Evolutionary conservation across 2,329 filamentous ascomycete genomes (phyloP), one percentile per base, ranked within the genome.

Genomic region (Fonsecaea monophora): DNA sequence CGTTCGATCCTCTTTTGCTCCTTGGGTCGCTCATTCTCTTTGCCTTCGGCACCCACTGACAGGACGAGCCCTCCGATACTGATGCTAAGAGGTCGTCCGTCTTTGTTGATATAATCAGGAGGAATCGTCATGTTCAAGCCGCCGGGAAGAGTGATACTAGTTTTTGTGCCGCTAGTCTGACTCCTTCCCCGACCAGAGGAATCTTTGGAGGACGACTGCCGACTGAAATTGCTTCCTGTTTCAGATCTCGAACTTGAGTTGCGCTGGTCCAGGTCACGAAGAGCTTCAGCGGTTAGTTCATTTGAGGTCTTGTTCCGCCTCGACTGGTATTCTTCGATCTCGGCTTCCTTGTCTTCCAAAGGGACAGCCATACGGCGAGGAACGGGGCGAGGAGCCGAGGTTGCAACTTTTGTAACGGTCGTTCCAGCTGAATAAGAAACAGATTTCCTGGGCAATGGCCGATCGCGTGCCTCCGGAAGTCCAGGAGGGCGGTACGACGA

Each of bases 191-290:
- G 69, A 4, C 68, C 66, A 40, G 71, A 73, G 3, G 71, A 73
- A 37, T 71, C 70, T 38, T 73, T 73, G 30, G 71, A 73, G 13
- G 71, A 72, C 21, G 70, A 72, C 32, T 73, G 69, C 34, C 66
- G 71, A 48, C 69, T 73, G 61, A 65, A 70, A 56, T 68, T 73
- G 60, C 71, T 73, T 15, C 66, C 70, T 25, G 69, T 71, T 48
- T 71, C 71, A 18, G 71, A 73, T 53, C 63, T 66, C 32, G 69
- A 68, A 58, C 64, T 56, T 32, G 68, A 60, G 38, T 55, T 67
- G 35, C 64, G 38, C 56, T 67, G 68, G 13, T 69, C 68, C 30
- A 73, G 42, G 45, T 68, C 54, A 30, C 66, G 66, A 56, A 73
- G 61, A 30, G 70, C 70, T 42, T 72, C 70, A 7, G 61, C 66